phyloP scores from a whole-genome alignment of 176 grass and related monocot genomes.

The Aechmea fasciata region DNA sequence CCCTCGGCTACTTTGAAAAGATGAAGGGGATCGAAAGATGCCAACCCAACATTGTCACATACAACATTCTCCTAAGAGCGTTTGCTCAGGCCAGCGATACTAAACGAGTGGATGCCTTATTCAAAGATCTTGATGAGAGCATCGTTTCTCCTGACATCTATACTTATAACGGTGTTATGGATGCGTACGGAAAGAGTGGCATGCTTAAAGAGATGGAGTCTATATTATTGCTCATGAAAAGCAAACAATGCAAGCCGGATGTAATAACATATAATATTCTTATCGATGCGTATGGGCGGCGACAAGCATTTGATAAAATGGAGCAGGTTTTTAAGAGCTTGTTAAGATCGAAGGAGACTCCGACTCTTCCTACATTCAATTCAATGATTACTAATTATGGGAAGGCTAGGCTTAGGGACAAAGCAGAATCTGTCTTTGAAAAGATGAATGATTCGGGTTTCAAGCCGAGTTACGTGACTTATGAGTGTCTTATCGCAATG shows the following conservation, averaged over 20 bases:
- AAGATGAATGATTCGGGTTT: slow-evolving; percentile 78
- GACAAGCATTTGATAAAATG: slow-evolving; percentile 90
- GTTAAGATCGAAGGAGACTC: slow-evolving; percentile 64
- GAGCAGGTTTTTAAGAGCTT: slow-evolving; percentile 94
- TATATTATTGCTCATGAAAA: slow-evolving; percentile 70
- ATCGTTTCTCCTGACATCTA: slow-evolving; percentile 58
- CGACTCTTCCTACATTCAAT: slow-evolving; percentile 82
- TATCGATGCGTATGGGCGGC: slow-evolving; percentile 75
- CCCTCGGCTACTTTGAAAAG: slow-evolving; percentile 83
- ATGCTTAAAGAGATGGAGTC: slow-evolving; percentile 95
- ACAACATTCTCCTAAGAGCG: slow-evolving; percentile 89
- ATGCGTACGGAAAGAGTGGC: slow-evolving; percentile 80
- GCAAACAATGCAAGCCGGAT: slow-evolving; percentile 68
- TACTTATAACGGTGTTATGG: slow-evolving; percentile 75
- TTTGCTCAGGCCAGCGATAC: slow-evolving; percentile 72
- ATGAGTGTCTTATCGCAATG: slow-evolving; percentile 73
- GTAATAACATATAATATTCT: slow-evolving; percentile 93
- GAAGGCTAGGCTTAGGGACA: slow-evolving; percentile 78
- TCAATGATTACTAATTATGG: slow-evolving; percentile 97
- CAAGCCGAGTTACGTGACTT: slow-evolving; percentile 73
- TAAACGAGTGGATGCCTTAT: slow-evolving; percentile 64
- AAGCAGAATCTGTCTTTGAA: slow-evolving; percentile 49
- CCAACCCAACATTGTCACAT: slow-evolving; percentile 71
- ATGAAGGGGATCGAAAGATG: slow-evolving; percentile 88
- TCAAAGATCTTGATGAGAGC: slow-evolving; percentile 83